phyloP scores from a whole-genome alignment of 257 asterid species.

The Penstemon barbatus region DNA sequence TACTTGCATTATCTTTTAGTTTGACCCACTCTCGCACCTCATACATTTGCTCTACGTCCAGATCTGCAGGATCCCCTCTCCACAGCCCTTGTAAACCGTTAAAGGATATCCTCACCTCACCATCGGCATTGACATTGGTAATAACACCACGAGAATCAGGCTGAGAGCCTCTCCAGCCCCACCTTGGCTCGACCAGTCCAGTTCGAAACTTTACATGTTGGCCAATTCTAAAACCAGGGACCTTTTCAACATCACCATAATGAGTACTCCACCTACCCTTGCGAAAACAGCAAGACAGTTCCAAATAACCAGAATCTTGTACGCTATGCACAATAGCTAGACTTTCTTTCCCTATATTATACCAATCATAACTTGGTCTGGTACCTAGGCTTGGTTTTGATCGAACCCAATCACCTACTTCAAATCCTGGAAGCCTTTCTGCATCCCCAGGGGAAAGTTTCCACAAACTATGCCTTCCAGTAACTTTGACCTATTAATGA shows the following conservation, averaged over 20 bases:
- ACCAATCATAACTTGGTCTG: constrained; percentile 99
- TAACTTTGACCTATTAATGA: constrained; percentile 65
- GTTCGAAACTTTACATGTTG: constrained; percentile 76
- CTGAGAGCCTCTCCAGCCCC: constrained; percentile 97
- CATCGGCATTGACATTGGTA: constrained; percentile 71
- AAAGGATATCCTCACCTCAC: constrained; percentile 81
- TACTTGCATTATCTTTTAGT: constrained; percentile 46
- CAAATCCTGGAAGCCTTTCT: constrained; percentile 86
- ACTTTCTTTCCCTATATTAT: constrained; percentile 83
- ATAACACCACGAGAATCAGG: constrained; percentile 73
- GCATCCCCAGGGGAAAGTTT: constrained; percentile 98
- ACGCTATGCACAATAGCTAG: constrained; percentile 89
- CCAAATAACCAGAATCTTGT: constrained; percentile 87
- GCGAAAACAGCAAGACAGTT: constrained; percentile 92
- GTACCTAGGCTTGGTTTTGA: constrained; percentile 84
- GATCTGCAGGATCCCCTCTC: constrained; percentile 95
- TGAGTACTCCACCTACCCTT: constrained; percentile 79
- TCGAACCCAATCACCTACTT: constrained; percentile 99
- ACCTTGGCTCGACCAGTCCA: constrained; percentile 84
- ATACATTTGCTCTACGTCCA: constrained; percentile 63
- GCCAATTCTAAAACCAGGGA: constrained; percentile 74
- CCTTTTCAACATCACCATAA: constrained; percentile 86
- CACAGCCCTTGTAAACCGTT: constrained; percentile 76
- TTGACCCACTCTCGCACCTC: constrained; percentile 95
- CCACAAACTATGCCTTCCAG: constrained; percentile 82